Conservation (phyloP, 1,284 basidiomycete species). For the Sanguinoderma infundibulare region DNA sequence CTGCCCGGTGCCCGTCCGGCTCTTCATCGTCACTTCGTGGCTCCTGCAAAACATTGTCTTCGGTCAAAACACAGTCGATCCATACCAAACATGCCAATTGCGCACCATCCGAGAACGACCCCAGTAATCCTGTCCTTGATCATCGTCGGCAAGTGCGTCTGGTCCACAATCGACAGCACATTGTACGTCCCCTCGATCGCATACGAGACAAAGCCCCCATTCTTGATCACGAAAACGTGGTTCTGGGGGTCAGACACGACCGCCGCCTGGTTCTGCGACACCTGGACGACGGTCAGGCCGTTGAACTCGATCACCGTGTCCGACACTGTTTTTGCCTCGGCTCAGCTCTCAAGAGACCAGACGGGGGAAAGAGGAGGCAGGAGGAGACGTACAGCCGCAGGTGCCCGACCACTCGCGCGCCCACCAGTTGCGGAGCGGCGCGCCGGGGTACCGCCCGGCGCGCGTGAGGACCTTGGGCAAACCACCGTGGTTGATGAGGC, state of each 20-base stretch:
- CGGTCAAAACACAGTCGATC: not conserved
- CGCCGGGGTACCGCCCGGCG: constrained; percentile 76
- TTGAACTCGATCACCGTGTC: constrained; percentile 80
- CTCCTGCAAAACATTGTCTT: constrained; percentile 39
- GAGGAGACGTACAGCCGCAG: constrained; percentile 57
- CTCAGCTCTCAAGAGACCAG: not conserved
- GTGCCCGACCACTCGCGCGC: constrained; percentile 70
- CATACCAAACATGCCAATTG: not conserved
- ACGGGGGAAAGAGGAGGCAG: not conserved
- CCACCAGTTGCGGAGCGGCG: constrained; percentile 83
- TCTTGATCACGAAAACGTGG: constrained; percentile 79
- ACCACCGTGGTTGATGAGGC: constrained; percentile 79
- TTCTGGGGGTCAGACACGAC: constrained; percentile 83
- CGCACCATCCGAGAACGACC: constrained; percentile 58
- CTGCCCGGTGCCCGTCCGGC: constrained; percentile 46
- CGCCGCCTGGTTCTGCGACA: constrained; percentile 81
- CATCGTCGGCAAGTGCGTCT: constrained; percentile 68
- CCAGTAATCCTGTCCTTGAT: constrained; percentile 68
- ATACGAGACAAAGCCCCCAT: constrained; percentile 76
- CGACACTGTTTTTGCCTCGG: constrained; percentile 52
- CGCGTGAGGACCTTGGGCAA: constrained; percentile 71
- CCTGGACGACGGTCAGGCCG: constrained; percentile 79
- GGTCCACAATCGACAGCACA: constrained; percentile 78
- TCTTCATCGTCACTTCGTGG: constrained; percentile 77
- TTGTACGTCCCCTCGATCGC: constrained; percentile 76